phyloP scores from a whole-genome alignment of 768 basidiomycete species.

The Fomitopsis serialis region DNA sequence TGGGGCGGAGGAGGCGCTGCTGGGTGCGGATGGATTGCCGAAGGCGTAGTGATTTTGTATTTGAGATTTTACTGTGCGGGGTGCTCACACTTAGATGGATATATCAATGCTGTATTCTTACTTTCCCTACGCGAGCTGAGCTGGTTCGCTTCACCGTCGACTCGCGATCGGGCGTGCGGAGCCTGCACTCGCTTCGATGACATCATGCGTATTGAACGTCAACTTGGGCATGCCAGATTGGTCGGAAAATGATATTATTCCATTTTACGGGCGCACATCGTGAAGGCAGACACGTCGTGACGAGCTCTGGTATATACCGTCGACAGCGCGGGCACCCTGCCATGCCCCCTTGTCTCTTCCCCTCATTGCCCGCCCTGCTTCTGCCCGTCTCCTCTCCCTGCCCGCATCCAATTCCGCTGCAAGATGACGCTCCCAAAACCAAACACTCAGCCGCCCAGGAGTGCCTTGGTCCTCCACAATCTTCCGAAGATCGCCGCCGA shows the following conservation, averaged over 20 bases:
- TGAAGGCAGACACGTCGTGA: neutral
- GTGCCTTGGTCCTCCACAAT: constrained; percentile 19
- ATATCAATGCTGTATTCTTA: neutral
- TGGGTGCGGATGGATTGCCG: constrained; percentile 69
- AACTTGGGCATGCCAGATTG: too few relatives aligned
- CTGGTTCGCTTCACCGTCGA: too few relatives aligned
- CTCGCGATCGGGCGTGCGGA: too few relatives aligned
- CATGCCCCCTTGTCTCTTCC: neutral
- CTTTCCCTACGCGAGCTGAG: too few relatives aligned
- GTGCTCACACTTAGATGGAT: neutral
- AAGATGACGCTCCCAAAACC: constrained; percentile 10
- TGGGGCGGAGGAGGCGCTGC: constrained; percentile 53
- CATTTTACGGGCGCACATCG: neutral
- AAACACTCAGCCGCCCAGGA: constrained; percentile 23
- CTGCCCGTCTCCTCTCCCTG: neutral
- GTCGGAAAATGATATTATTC: too few relatives aligned
- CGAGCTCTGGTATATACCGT: neutral
- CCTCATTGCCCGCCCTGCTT: neutral
- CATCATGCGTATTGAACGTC: neutral
- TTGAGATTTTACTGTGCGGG: neutral
- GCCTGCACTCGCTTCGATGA: neutral
- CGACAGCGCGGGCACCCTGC: neutral
- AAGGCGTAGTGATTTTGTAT: constrained; percentile 22
- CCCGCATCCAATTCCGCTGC: neutral
- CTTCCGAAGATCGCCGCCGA: constrained; percentile 17